These are phyloP conservation scores for Astrephomene gubernaculifera DNA, from an alignment of 139 green algal genomes.

Conservation along the genomic window DNA sequence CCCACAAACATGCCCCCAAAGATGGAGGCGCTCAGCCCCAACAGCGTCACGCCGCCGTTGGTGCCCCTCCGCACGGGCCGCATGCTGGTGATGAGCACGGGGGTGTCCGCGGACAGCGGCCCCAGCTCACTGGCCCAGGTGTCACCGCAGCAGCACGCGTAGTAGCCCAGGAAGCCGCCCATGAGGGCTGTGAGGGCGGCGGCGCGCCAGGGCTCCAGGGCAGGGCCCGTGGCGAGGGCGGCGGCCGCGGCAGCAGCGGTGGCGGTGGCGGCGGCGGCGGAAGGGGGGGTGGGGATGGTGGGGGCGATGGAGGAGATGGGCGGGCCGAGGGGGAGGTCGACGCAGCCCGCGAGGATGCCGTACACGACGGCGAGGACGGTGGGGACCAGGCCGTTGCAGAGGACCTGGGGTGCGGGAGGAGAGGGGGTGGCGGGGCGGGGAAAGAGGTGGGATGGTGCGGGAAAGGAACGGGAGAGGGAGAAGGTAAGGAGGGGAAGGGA, in stretches of 20 bases:
- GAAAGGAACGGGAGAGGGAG: neutral
- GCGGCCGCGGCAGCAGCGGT: neutral
- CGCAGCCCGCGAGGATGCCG: constrained; percentile 64
- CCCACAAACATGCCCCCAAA: constrained; percentile 87
- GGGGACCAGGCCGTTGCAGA: constrained; percentile 68
- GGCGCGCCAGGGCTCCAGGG: constrained; percentile 58
- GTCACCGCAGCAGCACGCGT: constrained; percentile 92
- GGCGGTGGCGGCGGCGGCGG: constrained; percentile 44
- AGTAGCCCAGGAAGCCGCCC: constrained; percentile 86
- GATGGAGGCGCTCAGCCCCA: constrained; percentile 76
- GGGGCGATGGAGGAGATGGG: neutral
- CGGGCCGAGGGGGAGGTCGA: constrained; percentile 67
- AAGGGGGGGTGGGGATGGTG: neutral
- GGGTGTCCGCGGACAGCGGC: constrained; percentile 73
- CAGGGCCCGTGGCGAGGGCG: neutral
- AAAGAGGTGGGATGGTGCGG: neutral
- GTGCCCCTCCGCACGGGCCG: constrained; percentile 76
- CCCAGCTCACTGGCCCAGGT: constrained; percentile 90
- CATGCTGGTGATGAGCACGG: constrained; percentile 87
- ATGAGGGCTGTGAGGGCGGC: constrained; percentile 56
- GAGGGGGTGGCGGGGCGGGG: neutral
- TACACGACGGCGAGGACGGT: constrained; percentile 67
- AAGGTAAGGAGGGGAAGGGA: neutral
- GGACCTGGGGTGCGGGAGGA: constrained; percentile 54
- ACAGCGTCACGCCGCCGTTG: constrained; percentile 88